Percentiles rank a stretch among this genome's conserved stretches.
phyloP scores from a whole-genome alignment of 305 asterid species.

The Solanum chacoense region DNA sequence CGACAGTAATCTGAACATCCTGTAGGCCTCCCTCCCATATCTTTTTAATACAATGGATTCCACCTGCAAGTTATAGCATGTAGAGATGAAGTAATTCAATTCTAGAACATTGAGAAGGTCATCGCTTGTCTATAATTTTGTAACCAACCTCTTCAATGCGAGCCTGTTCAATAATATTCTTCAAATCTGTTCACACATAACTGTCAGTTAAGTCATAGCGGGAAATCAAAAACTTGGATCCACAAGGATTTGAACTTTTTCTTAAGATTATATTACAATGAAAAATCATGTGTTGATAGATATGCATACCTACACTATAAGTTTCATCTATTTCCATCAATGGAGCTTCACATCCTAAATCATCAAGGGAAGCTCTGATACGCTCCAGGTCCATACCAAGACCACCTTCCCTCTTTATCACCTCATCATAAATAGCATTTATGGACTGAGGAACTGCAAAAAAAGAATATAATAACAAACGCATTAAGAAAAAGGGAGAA shows the following conservation, averaged over 20 bases:
- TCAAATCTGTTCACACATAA: conserved; percentile 50
- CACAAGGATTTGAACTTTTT: background rate
- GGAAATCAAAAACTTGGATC: background rate
- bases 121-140: background rate
- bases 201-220: background rate
- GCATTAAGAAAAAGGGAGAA: background rate
- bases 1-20: conserved; percentile 67
- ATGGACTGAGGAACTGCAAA: conserved; percentile 51
- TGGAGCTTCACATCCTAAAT: conserved; percentile 53
- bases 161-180: conserved; percentile 54
- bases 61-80: conserved; percentile 35
- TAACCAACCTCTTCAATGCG: conserved; percentile 66
- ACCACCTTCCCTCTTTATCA: conserved; percentile 61
- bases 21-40: conserved; percentile 72
- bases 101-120: background rate
- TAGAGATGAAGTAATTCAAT: background rate
- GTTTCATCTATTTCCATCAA: conserved; percentile 35
- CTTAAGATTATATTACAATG: background rate
- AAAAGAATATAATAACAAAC: conserved; percentile 1
- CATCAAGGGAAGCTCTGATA: conserved; percentile 43
- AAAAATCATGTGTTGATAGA: conserved; percentile 8
- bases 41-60: conserved; percentile 73
- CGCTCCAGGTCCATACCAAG: conserved; percentile 56
- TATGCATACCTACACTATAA: conserved; percentile 53
- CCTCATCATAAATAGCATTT: conserved; percentile 59